Evolutionary conservation across 495 filamentous ascomycete species (phyloP).

Genomic region (Hypoxylon perforatum): DNA sequence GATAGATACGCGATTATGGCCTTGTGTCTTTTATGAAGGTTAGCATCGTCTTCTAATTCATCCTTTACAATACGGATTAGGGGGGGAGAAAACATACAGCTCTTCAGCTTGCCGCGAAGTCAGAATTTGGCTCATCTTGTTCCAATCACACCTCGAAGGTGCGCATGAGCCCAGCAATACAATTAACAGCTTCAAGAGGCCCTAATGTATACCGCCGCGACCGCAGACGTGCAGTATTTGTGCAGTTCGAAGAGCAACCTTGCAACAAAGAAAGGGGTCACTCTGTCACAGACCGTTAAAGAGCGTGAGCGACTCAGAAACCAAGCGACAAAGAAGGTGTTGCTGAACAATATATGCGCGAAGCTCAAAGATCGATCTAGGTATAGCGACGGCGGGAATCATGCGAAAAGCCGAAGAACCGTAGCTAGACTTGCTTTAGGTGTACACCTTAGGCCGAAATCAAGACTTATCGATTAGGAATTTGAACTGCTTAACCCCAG

Average conservation of each 20-base stretch:
- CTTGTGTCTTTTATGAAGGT: constrained; percentile 74
- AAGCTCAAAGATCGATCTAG: too few relatives aligned
- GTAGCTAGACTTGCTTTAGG: too few relatives aligned
- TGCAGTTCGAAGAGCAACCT: neutral
- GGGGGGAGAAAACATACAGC: constrained; percentile 69
- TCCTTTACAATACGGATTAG: neutral
- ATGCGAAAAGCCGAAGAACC: too few relatives aligned
- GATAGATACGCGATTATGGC: constrained; percentile 88
- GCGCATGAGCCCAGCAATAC: constrained; percentile 21
- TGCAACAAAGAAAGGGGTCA: constrained; percentile 21
- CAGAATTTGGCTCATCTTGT: constrained; percentile 79
- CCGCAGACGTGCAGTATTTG: constrained; percentile 1
- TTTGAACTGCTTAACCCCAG: too few relatives aligned
- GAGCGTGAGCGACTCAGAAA: constrained; percentile 6
- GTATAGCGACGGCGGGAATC: too few relatives aligned
- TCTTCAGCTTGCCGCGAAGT: constrained; percentile 86
- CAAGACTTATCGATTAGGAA: too few relatives aligned
- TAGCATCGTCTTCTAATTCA: neutral
- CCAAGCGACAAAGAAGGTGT: constrained; percentile 11
- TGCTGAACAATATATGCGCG: neutral
- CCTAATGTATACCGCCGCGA: neutral
- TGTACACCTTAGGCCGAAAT: too few relatives aligned
- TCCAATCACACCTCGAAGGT: constrained; percentile 21
- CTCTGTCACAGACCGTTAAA: neutral
- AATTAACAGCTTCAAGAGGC: neutral